Conservation (phyloP, 371 early-diverging fungal genomes). For the Haplosporangium sp. region DNA sequence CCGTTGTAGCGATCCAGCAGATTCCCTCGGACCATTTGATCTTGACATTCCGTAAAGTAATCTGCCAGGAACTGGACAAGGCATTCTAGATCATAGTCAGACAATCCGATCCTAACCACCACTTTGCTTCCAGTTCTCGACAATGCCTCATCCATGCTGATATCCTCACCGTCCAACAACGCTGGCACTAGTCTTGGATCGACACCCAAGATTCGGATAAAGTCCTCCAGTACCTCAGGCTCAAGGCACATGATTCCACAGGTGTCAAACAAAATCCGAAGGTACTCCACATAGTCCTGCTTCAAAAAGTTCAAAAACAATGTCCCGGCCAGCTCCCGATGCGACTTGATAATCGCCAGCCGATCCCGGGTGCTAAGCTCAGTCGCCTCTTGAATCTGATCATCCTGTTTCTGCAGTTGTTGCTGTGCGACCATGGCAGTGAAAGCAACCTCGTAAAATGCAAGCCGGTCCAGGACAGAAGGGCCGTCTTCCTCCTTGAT, state of each 20-base stretch:
- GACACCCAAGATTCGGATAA: conserved; percentile 49
- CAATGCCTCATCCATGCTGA: neutral
- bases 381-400: conserved; percentile 36
- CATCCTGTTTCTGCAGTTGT: conserved; percentile 41
- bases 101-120: conserved; percentile 19
- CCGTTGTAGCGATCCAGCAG: conserved; percentile 45
- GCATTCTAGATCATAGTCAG: conserved; percentile 38
- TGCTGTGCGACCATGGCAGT: conserved; percentile 44
- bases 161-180: conserved; percentile 33
- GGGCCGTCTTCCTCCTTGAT: neutral
- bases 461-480: conserved; percentile 20
- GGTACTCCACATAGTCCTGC: conserved; percentile 47
- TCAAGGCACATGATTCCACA: conserved; percentile 50
- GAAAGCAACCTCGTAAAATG: conserved; percentile 38
- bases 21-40: conserved; percentile 28
- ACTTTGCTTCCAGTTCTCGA: conserved; percentile 6
- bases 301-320: conserved; percentile 39
- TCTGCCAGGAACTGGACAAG: conserved; percentile 38
- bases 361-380: conserved; percentile 42
- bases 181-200: conserved; percentile 41
- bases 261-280: conserved; percentile 45
- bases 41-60: conserved; percentile 34
- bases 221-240: conserved; percentile 47
- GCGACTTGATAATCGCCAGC: conserved; percentile 45
- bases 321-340: conserved; percentile 49